phyloP scores from a whole-genome alignment of 139 green algal genomes.

The Penium margaritaceum region DNA sequence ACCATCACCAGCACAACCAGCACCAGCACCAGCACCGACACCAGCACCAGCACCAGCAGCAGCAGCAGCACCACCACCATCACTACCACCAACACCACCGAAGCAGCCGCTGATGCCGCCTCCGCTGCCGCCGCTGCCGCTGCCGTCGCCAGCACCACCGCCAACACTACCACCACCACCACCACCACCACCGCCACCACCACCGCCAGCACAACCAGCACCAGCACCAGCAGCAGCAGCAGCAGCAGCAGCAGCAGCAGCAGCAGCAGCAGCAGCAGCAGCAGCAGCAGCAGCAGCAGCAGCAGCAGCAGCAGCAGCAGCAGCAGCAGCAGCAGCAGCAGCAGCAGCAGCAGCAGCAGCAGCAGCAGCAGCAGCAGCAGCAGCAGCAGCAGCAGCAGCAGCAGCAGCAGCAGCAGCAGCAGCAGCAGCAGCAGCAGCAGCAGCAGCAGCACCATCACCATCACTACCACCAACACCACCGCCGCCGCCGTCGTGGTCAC shows the following conservation, averaged over 20 bases:
- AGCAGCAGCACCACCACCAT: too few relatives aligned
- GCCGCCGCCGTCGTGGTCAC: too few relatives aligned
- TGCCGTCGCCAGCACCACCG: too few relatives aligned
- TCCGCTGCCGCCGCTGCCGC: too few relatives aligned
- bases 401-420: conserved; percentile 1
- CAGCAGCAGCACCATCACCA: neutral
- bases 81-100: too few relatives aligned
- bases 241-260: conserved; percentile 2
- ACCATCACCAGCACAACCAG: too few relatives aligned
- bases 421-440: conserved; percentile 2
- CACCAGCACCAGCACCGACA: too few relatives aligned
- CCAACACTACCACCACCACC: too few relatives aligned
- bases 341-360: conserved; percentile 1
- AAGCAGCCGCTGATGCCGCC: too few relatives aligned
- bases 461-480: too few relatives aligned
- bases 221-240: neutral
- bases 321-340: conserved; percentile 2
- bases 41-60: too few relatives aligned
- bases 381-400: conserved; percentile 2
- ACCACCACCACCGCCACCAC: neutral
- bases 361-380: conserved; percentile 2
- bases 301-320: conserved; percentile 2
- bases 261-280: conserved; percentile 2
- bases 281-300: conserved; percentile 1
- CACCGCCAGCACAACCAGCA: too few relatives aligned